phyloP scores from a whole-genome alignment of 352 stramenopile species.

The Peronospora farinosa region DNA sequence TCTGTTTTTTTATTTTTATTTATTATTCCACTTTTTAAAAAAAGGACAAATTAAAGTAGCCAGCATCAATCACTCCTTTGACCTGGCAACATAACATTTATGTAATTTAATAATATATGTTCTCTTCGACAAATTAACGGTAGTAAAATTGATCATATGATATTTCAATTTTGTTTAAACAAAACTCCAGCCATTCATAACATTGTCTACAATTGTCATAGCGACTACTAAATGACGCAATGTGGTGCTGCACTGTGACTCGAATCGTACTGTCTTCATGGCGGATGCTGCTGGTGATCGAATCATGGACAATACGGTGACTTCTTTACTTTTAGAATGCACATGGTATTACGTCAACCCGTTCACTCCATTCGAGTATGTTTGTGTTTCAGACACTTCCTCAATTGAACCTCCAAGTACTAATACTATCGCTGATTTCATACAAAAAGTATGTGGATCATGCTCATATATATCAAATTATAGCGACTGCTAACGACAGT shows the following conservation, averaged over 20 bases:
- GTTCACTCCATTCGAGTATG: constrained; percentile 32
- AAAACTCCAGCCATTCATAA: not conserved
- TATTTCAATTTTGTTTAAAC: no score
- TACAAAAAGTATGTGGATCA: constrained; percentile 66
- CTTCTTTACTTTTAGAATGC: constrained; percentile 81
- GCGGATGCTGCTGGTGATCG: constrained; percentile 82
- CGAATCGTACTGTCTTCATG: constrained; percentile 88
- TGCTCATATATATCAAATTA: no score
- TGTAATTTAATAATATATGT: no score
- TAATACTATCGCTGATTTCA: constrained; percentile 34
- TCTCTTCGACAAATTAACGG: not conserved
- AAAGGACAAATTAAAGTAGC: no score
- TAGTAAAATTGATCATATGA: not conserved
- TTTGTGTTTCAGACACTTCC: constrained; percentile 53
- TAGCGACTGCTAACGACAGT: no score
- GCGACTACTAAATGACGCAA: no score
- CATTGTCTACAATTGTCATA: constrained; percentile 10
- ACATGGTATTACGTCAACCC: constrained; percentile 60
- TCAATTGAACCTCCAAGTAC: constrained; percentile 36
- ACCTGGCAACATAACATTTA: no score
- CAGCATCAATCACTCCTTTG: no score
- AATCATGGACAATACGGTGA: constrained; percentile 85
- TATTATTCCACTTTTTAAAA: no score
- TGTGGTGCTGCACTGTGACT: constrained; percentile 34
- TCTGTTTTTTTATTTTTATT: no score